Percentiles rank a stretch among this genome's conserved stretches.
Conservation (phyloP, 768 basidiomycete genomes). For the Mycena floridula region DNA sequence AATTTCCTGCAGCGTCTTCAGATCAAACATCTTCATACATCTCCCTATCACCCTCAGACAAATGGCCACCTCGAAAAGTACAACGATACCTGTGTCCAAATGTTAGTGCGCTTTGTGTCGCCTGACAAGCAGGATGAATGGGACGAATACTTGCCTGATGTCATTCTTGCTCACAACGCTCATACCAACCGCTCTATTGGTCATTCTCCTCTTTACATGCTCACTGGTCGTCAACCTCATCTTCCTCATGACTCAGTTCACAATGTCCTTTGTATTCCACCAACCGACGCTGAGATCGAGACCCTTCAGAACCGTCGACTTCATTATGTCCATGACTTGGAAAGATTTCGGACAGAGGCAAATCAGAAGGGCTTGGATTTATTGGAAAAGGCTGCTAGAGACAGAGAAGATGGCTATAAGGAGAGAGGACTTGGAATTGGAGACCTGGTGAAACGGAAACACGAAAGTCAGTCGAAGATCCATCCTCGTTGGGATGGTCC, state of each 20-base stretch:
- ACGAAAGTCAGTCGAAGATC: conserved; percentile 11
- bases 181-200: conserved; percentile 8
- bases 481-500: conserved; percentile 18
- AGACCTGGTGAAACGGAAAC: conserved; percentile 12
- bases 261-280: conserved; percentile 8
- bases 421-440: conserved; percentile 13
- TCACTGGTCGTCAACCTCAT: conserved; percentile 9
- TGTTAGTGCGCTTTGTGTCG: conserved; percentile 7
- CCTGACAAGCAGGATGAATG: conserved; percentile 8
- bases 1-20: conserved; percentile 6
- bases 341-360: conserved; percentile 9
- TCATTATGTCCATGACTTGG: conserved; percentile 13
- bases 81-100: conserved; percentile 7
- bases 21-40: conserved; percentile 14
- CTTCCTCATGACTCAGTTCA: conserved; percentile 11
- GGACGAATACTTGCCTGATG: conserved; percentile 15
- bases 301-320: conserved; percentile 9
- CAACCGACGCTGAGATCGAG: conserved; percentile 13
- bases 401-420: conserved; percentile 8
- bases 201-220: conserved; percentile 10
- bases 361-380: conserved; percentile 10
- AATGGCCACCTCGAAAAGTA: conserved; percentile 5
- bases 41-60: conserved; percentile 5
- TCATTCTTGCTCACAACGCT: conserved; percentile 12
- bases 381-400: conserved; percentile 9